A percentile compares a stretch with the other conserved stretches of the same genome.
These are phyloP conservation scores for Penicillium canescens DNA, from an alignment of 495 filamentous ascomycete species.

Conservation along the genomic window DNA sequence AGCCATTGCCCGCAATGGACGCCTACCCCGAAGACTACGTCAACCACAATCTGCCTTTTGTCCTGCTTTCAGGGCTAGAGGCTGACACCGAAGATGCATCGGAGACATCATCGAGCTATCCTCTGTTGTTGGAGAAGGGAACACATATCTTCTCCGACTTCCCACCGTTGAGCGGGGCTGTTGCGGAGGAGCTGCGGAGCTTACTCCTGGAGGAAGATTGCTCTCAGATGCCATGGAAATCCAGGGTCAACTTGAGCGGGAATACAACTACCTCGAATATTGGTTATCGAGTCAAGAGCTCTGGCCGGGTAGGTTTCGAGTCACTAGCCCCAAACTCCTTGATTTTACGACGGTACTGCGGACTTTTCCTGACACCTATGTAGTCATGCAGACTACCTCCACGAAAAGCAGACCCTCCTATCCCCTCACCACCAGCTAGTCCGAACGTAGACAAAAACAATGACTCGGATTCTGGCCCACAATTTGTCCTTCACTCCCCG, in stretches of 20 bases:
- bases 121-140: constrained; percentile 58
- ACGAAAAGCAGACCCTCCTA: constrained; percentile 61
- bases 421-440: constrained; percentile 48
- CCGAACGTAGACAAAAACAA: constrained; percentile 45
- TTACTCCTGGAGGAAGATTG: constrained; percentile 68
- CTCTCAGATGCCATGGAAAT: constrained; percentile 59
- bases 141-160: constrained; percentile 66
- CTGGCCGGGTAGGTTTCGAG: constrained; percentile 71
- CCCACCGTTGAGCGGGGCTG: constrained; percentile 60
- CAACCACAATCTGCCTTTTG: constrained; percentile 76
- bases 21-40: constrained; percentile 80
- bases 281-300: constrained; percentile 63
- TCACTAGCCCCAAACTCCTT: neutral
- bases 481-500: constrained; percentile 73
- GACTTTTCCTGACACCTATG: constrained; percentile 17
- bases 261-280: constrained; percentile 18
- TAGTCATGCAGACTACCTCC: constrained; percentile 63
- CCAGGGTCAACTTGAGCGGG: constrained; percentile 36
- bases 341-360: constrained; percentile 1
- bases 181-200: constrained; percentile 66
- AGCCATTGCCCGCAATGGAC: constrained; percentile 67
- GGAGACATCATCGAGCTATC: constrained; percentile 29
- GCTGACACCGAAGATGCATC: constrained; percentile 24
- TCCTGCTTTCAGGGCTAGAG: constrained; percentile 75
- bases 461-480: constrained; percentile 41